Evolutionary conservation across 2,329 filamentous ascomycete genomes (phyloP).

Genomic region (Colletotrichum sp.): DNA sequence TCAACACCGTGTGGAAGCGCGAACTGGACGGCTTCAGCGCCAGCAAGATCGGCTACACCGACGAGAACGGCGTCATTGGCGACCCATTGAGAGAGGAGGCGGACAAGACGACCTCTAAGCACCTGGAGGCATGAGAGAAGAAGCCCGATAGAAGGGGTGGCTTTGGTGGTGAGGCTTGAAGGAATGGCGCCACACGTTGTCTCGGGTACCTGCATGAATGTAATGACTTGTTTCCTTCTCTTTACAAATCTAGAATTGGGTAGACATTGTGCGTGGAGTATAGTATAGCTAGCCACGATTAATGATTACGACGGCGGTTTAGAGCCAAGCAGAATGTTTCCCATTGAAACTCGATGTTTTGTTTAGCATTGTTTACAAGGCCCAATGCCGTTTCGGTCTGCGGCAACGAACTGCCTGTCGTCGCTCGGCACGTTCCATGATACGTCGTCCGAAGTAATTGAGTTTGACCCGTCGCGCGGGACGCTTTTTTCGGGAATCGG

Average conservation of each 20-base stretch:
- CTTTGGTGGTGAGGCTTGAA: not conserved
- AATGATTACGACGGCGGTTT: not conserved
- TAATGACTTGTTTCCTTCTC: not conserved
- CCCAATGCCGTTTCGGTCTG: not conserved
- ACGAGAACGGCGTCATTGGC: constrained; percentile 10
- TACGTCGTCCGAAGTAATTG: not conserved
- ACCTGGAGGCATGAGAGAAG: constrained; percentile 5
- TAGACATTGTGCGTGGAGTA: not conserved
- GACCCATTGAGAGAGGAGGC: constrained; percentile 1
- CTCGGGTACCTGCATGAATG: not conserved
- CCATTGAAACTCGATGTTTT: not conserved
- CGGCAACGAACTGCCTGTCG: not conserved
- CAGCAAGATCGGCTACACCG: constrained; percentile 11
- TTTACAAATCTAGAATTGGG: not conserved
- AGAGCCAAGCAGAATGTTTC: not conserved
- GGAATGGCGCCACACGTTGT: not conserved
- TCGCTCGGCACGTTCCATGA: not conserved
- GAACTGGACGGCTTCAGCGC: constrained; percentile 18
- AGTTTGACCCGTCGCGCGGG: not conserved
- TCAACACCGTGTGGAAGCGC: constrained; percentile 50
- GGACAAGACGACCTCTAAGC: constrained; percentile 10
- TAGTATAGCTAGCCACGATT: not conserved
- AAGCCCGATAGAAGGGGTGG: not conserved
- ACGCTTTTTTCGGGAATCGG: not conserved
- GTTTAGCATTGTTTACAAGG: not conserved